Conservation (phyloP, 2,329 filamentous ascomycete genomes). For the Reticulascus tulasneorum region DNA sequence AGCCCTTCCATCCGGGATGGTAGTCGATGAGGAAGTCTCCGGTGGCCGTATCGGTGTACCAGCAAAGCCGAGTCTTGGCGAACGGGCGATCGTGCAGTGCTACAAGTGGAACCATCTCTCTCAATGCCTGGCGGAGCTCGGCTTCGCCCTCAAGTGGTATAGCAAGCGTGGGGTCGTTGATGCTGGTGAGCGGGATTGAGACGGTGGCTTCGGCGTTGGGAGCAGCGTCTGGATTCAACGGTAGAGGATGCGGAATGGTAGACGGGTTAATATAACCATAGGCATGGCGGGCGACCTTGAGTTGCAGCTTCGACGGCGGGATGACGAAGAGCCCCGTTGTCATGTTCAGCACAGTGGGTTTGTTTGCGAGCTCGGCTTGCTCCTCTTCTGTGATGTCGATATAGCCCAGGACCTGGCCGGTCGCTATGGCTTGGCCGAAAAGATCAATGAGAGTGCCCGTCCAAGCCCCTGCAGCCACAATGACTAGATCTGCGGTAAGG, state of each 20-base stretch:
- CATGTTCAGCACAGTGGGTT: slow-evolving; percentile 72
- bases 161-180: slow-evolving; percentile 41
- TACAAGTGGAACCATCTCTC: slow-evolving; percentile 54
- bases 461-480: slow-evolving; percentile 88
- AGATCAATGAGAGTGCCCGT: slow-evolving; percentile 74
- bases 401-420: slow-evolving; percentile 78
- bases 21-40: slow-evolving; percentile 69
- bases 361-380: slow-evolving; percentile 57
- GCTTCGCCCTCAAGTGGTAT: slow-evolving; percentile 58
- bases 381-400: slow-evolving; percentile 70
- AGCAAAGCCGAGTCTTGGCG: slow-evolving; percentile 61
- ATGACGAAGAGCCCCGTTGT: slow-evolving; percentile 71
- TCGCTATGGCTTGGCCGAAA: slow-evolving; percentile 70
- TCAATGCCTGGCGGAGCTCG: slow-evolving; percentile 58
- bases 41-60: slow-evolving; percentile 71
- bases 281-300: slow-evolving; percentile 68
- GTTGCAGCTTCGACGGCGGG: slow-evolving; percentile 56
- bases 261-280: slow-evolving; percentile 62
- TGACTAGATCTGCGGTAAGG: slow-evolving; percentile 64
- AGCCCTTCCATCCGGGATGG: slow-evolving; percentile 56
- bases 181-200: slow-evolving; percentile 42
- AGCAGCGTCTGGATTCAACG: slow-evolving; percentile 1
- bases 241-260: slow-evolving; percentile 21
- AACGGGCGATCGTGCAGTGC: slow-evolving; percentile 58
- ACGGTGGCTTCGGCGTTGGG: slow-evolving; percentile 15